These are phyloP conservation scores for Buddleja alternifolia DNA, from an alignment of 257 asterid genomes.

Conservation along the genomic window DNA sequence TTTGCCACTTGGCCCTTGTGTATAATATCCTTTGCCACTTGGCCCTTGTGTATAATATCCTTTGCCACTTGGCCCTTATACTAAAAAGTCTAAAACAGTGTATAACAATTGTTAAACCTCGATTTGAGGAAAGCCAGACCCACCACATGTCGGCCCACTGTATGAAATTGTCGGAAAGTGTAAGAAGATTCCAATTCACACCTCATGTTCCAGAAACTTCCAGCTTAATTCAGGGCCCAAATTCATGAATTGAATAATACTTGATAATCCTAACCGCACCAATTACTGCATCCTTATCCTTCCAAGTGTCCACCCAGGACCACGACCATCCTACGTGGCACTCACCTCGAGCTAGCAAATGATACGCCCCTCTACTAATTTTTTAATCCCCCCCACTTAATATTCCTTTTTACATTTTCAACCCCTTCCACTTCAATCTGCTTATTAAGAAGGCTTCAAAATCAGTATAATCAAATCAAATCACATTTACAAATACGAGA, in stretches of 20 bases:
- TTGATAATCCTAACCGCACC: constrained; percentile 21
- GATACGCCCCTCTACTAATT: constrained; percentile 46
- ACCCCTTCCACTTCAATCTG: constrained; percentile 30
- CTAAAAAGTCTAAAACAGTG: no score
- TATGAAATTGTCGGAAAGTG: constrained; percentile 12
- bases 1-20: neutral
- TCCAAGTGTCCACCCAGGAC: constrained; percentile 51
- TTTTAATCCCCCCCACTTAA: neutral
- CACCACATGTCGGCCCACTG: constrained; percentile 39
- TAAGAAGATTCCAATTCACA: constrained; percentile 30
- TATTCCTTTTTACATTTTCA: constrained; percentile 1
- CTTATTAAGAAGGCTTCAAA: neutral
- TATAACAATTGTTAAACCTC: constrained; percentile 16
- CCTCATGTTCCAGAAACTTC: constrained; percentile 68
- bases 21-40: neutral
- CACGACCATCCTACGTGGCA: constrained; percentile 54
- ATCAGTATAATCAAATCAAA: constrained; percentile 3
- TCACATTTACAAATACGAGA: neutral
- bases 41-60: neutral
- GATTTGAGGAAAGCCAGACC: constrained; percentile 26
- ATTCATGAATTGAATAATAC: constrained; percentile 18
- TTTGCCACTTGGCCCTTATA: neutral
- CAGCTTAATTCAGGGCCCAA: constrained; percentile 23
- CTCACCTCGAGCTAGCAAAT: constrained; percentile 43
- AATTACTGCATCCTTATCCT: neutral